A percentile compares a stretch with the other conserved stretches of the same genome.
Evolutionary conservation across 148 eudicot genomes (phyloP).

Genomic region (Pharnaceum exiguum): DNA sequence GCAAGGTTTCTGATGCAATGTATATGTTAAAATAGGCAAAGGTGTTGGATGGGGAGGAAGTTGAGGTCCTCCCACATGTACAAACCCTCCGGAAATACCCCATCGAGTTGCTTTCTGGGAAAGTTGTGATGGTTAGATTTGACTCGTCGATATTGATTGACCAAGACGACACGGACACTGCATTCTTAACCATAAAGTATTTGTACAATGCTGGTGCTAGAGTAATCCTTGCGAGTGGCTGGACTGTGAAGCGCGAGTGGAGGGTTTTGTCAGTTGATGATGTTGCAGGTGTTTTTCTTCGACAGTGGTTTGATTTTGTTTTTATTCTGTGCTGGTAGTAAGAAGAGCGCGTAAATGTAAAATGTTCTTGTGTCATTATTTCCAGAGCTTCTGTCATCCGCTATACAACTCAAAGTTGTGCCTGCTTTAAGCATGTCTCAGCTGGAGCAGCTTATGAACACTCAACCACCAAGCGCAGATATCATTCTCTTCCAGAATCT

Average conservation of each 20-base stretch:
- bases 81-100: slow-evolving; percentile 65
- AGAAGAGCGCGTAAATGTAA: not conserved
- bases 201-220: slow-evolving; percentile 54
- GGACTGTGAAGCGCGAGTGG: slow-evolving; percentile 37
- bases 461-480: slow-evolving; percentile 21
- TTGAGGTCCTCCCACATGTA: slow-evolving; percentile 58
- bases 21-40: too few species aligned
- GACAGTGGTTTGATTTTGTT: not conserved
- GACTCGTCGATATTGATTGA: slow-evolving; percentile 53
- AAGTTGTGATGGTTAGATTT: slow-evolving; percentile 73
- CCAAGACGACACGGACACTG: slow-evolving; percentile 28
- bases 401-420: slow-evolving; percentile 54
- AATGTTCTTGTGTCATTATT: slow-evolving; percentile 8
- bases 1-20: too few species aligned
- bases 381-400: slow-evolving; percentile 54
- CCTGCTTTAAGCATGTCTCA: slow-evolving; percentile 29
- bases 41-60: slow-evolving; percentile 19
- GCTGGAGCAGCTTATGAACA: slow-evolving; percentile 19
- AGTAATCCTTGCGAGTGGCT: slow-evolving; percentile 53
- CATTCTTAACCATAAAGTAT: slow-evolving; percentile 51
- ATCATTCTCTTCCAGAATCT: slow-evolving; percentile 62
- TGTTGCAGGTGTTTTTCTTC: slow-evolving; percentile 51
- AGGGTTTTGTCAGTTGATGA: slow-evolving; percentile 32
- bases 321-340: not conserved
- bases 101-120: slow-evolving; percentile 46